Percentiles rank a stretch among this genome's conserved stretches.
Conservation (phyloP, 2,329 filamentous ascomycete species). For the Pyrenochaeta sp. region DNA sequence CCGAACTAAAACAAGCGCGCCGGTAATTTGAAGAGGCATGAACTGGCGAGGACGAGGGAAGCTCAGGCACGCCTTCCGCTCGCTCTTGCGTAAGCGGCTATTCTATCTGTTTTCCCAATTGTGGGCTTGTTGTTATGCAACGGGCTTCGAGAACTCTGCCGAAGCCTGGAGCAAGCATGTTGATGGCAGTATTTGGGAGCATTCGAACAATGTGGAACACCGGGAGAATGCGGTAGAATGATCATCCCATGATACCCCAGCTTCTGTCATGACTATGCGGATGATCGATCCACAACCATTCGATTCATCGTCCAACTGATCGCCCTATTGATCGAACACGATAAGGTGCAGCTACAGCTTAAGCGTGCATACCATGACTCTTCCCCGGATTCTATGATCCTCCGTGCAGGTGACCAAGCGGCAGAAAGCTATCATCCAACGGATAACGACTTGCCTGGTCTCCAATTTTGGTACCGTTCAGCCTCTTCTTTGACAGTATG, state of each 20-base stretch:
- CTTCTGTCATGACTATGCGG: neutral
- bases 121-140: conserved; percentile 12
- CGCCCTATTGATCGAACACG: neutral
- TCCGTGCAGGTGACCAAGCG: neutral
- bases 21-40: conserved; percentile 10
- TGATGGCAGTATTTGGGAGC: neutral
- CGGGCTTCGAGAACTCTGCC: conserved; percentile 12
- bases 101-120: conserved; percentile 6
- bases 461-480: conserved; percentile 54
- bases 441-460: conserved; percentile 42
- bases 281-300: neutral
- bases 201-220: neutral
- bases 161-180: conserved; percentile 1
- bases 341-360: neutral
- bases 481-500: conserved; percentile 52
- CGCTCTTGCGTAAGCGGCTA: conserved; percentile 14
- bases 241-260: neutral
- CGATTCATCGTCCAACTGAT: no score
- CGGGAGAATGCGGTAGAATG: conserved; percentile 1
- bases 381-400: neutral
- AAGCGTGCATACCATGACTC: neutral
- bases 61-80: neutral
- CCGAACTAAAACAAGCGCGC: conserved; percentile 1
- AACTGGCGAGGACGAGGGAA: neutral
- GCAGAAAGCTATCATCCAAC: conserved; percentile 12